These are phyloP conservation scores for Urtica urens DNA, from an alignment of 306 rosid genomes.

Conservation along the genomic window DNA sequence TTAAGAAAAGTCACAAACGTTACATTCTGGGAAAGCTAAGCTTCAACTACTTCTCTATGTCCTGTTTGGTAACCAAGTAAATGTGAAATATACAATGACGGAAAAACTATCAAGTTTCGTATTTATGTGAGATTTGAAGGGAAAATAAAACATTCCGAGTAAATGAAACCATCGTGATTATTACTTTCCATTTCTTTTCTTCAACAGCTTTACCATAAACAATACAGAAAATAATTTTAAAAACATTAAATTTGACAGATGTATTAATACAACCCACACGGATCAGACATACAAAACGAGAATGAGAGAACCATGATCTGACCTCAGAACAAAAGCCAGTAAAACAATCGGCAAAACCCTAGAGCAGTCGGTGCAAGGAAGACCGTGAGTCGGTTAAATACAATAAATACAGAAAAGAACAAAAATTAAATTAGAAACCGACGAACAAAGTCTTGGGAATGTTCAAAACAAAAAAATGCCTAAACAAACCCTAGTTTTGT, in stretches of 20 bases:
- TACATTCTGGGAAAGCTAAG: conserved; percentile 3
- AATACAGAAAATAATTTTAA: neutral
- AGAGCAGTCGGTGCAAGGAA: conserved; percentile 13
- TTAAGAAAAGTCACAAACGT: conserved; percentile 9
- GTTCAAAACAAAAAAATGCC: neutral
- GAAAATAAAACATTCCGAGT: too few relatives aligned
- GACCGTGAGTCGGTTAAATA: neutral
- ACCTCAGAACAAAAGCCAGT: neutral
- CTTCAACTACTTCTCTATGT: neutral
- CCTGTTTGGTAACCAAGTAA: conserved; percentile 17
- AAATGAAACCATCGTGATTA: neutral
- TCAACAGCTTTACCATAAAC: conserved; percentile 2
- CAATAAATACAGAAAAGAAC: neutral
- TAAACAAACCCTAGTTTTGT: neutral
- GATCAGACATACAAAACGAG: neutral
- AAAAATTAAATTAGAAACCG: neutral
- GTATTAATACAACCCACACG: neutral
- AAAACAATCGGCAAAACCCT: conserved; percentile 1
- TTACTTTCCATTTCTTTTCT: neutral
- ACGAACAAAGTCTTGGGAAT: conserved; percentile 8
- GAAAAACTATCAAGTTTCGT: neutral
- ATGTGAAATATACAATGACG: conserved; percentile 5
- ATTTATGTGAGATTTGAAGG: neutral
- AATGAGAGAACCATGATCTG: neutral
- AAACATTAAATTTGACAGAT: neutral